Evolutionary conservation across 2,329 filamentous ascomycete species (phyloP).

Genomic region (Malbranchea zuffiana): DNA sequence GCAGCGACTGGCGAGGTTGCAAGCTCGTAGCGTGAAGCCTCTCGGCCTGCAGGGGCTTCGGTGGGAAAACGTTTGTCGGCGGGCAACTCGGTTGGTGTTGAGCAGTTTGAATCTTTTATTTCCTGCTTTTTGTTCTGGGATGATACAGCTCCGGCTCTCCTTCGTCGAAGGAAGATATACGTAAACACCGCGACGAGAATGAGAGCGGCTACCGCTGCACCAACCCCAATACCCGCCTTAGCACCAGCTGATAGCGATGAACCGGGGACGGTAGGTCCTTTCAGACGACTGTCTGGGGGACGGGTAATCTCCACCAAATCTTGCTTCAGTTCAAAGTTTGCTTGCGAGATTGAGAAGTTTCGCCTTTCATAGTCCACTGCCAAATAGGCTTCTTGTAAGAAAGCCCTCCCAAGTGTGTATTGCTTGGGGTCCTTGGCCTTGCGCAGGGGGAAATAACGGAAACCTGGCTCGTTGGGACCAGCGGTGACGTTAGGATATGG

Average conservation of each 20-base stretch:
- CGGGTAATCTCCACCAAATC: conserved; percentile 19
- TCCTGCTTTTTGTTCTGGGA: conserved; percentile 9
- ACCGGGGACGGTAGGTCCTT: not conserved
- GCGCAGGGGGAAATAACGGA: conserved; percentile 32
- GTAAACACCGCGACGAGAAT: conserved; percentile 9
- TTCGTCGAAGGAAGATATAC: conserved; percentile 8
- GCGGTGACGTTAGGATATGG: conserved; percentile 24
- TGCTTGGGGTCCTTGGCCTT: conserved; percentile 25
- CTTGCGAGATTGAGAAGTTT: conserved; percentile 28
- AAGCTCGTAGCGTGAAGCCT: conserved; percentile 17
- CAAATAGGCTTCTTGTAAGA: conserved; percentile 34
- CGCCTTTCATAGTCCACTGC: conserved; percentile 29
- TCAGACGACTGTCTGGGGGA: conserved; percentile 13
- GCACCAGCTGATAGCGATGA: conserved; percentile 5
- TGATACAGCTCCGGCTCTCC: conserved; percentile 3
- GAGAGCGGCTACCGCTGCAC: conserved; percentile 3
- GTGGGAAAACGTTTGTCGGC: conserved; percentile 19
- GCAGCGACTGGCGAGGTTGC: conserved; percentile 2
- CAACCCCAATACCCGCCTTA: conserved; percentile 12
- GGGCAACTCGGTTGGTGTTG: conserved; percentile 15
- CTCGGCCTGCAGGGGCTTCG: conserved; percentile 19
- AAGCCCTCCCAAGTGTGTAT: conserved; percentile 31
- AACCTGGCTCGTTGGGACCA: conserved; percentile 17
- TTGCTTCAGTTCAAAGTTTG: conserved; percentile 17
- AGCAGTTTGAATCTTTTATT: conserved; percentile 2